A percentile compares a stretch with the other conserved stretches of the same genome.
Conservation (phyloP, 2,329 filamentous ascomycete species). For the Xylaria sp. region DNA sequence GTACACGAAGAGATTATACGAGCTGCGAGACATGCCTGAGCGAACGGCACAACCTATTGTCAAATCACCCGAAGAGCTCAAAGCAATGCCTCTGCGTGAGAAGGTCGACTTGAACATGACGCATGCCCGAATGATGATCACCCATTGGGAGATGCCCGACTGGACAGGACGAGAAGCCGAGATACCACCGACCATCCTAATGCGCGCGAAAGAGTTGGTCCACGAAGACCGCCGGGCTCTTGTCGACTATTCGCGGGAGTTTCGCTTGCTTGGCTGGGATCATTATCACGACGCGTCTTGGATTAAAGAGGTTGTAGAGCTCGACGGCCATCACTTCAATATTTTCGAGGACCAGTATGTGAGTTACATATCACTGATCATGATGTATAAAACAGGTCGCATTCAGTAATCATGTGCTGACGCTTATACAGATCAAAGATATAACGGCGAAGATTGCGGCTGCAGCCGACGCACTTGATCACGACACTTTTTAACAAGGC, state of each 20-base stretch:
- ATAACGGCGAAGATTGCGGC: constrained; percentile 44
- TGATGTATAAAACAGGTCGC: not conserved
- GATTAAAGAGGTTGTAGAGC: constrained; percentile 58
- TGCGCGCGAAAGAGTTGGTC: constrained; percentile 58
- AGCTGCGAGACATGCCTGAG: constrained; percentile 33
- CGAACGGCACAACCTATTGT: constrained; percentile 46
- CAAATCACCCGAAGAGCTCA: constrained; percentile 44
- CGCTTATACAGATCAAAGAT: constrained; percentile 40
- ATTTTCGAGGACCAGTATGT: constrained; percentile 49
- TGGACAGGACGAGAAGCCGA: constrained; percentile 42
- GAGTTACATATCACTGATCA: constrained; percentile 29
- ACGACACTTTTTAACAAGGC: constrained; percentile 24
- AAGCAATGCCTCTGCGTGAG: constrained; percentile 47
- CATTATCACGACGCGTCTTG: constrained; percentile 56
- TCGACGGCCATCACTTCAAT: constrained; percentile 64
- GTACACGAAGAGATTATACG: constrained; percentile 49
- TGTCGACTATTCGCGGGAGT: constrained; percentile 59
- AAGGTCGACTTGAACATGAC: constrained; percentile 51
- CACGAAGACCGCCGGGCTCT: constrained; percentile 37
- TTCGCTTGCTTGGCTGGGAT: constrained; percentile 62
- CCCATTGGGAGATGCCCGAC: constrained; percentile 44
- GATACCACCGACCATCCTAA: constrained; percentile 57
- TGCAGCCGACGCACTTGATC: constrained; percentile 45
- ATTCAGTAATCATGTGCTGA: constrained; percentile 13
- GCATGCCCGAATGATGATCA: constrained; percentile 49